Evolutionary conservation across 176 grass and related monocot genomes (phyloP), one percentile per base, ranked within the genome.

Genomic region (Musa acuminata): DNA sequence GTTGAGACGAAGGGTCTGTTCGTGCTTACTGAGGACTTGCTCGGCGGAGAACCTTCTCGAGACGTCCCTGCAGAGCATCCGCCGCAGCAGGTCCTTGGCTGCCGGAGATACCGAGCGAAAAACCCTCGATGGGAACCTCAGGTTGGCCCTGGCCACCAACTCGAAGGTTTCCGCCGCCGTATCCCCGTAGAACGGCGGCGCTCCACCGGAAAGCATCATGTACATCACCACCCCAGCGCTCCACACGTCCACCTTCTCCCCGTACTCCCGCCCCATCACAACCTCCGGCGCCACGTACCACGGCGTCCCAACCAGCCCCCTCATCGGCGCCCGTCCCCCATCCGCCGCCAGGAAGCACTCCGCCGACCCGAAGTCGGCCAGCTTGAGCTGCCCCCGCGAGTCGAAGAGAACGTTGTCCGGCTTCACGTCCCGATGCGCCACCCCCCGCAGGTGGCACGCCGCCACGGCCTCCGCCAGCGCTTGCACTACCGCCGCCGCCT

Each of bases 281-380:
- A 43, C 35, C 35, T 43, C 35, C 3, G 35, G 35, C 4, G 35
- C 35, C 35, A 43, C 3, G 35, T 43, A 43, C 35, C 35, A 43
- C 35, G 35, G 35, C 35, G 35, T 43, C 35, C 35, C 35, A 4
- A 43, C 35, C 35, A 43, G 4, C 35, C 35, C 35, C 35, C 91
- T 88, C 92, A 96, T 79, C 91, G 88, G 57, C 91, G 88, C 4
- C 87, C 88, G 84, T 96, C 91, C 71, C 87, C 82, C 55, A 85
- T 87, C 10, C 8, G 80, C 1, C 91, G 69, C 1, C 91, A 86
- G 8, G 57, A 95, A 79, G 55, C 76, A 88, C 76, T 80, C 91
- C 13, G 91, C 91, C 17, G 91, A 95, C 70, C 91, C 91, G 72
- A 95, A 95, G 84, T 95, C 91, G 9, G 88, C 91, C 10, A 95